phyloP scores from a whole-genome alignment of 129 eudicot species.

The Artemisia argyi region DNA sequence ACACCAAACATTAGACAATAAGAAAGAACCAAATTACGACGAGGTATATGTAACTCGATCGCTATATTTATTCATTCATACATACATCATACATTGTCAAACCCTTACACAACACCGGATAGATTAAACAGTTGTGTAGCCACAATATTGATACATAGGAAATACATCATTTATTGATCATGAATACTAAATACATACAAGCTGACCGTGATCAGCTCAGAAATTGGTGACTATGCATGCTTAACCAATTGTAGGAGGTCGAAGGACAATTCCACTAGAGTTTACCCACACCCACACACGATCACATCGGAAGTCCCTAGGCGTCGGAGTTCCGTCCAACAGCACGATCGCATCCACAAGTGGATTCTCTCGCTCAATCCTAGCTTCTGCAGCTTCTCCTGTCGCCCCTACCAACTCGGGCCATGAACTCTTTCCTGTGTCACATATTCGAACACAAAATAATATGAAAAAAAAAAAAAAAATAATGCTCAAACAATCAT shows the following conservation, averaged over 20 bases:
- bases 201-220: background rate
- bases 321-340: slow-evolving; percentile 39
- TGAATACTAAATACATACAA: background rate
- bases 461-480: background rate
- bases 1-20: too few relatives aligned
- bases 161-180: background rate
- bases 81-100: background rate
- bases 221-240: too few relatives aligned
- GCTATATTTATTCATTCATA: background rate
- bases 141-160: background rate
- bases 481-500: background rate
- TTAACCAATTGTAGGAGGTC: slow-evolving; percentile 37
- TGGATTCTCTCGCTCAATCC: slow-evolving; percentile 52
- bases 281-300: slow-evolving; percentile 62
- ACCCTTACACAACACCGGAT: background rate
- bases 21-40: too few relatives aligned
- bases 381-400: slow-evolving; percentile 38
- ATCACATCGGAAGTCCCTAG: slow-evolving; percentile 43
- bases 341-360: slow-evolving; percentile 45
- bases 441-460: background rate
- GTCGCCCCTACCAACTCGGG: slow-evolving; percentile 52
- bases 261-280: slow-evolving; percentile 32
- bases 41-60: background rate
- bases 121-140: background rate
- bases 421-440: slow-evolving; percentile 48